Evolutionary conservation across 805 yeast genomes (phyloP), one percentile per base, ranked within the genome.

Genomic region (Metahyphopichia silvanorum): DNA sequence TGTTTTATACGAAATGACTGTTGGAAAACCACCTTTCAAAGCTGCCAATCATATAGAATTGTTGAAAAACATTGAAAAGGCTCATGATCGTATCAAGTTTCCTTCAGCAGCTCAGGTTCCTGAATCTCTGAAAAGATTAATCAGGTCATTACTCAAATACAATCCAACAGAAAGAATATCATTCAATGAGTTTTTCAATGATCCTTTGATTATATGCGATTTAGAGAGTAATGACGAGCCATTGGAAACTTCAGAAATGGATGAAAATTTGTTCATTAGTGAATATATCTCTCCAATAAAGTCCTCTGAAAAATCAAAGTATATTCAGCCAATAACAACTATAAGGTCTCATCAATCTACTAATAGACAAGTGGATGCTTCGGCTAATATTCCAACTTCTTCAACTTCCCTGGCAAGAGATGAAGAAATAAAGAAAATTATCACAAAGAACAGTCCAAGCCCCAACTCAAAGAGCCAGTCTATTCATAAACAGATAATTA

Each of bases 1-100:
- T 1, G 98, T 93, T 1, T 64, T 89, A 9, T 93, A 82, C 59
- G 98, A 93, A 59, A 89, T 93, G 96, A 75, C 86, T 9, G 88
- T 86, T 19, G 98, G 98, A n/a, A 83, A 76, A 57, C 96, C 98
- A 1, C 98, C 98, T 0, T 93, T 89, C 57, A 79, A 84, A 43
- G 98, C 98, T 3, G 78, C 84, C 4, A 93, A 93, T 53, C 98
- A 91, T 55, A 79, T 93, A 40, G 97, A 91, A 53, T 71, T 93
- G 34, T 73, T 86, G 50, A 81, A 85, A 57, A 86, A 82, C 51
- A 93, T 93, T 45, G 95, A 89, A 53, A 78, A 76, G 47, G 74
- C 86, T 1, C 81, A 83, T 41, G 95, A 89, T 59, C 69, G 66
- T 32, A 87, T 93, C 26, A 64, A 72, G 18, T 89, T 91, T 53